Evolutionary conservation across 257 asterid genomes (phyloP).

Genomic region (Coffea eugenioides): DNA sequence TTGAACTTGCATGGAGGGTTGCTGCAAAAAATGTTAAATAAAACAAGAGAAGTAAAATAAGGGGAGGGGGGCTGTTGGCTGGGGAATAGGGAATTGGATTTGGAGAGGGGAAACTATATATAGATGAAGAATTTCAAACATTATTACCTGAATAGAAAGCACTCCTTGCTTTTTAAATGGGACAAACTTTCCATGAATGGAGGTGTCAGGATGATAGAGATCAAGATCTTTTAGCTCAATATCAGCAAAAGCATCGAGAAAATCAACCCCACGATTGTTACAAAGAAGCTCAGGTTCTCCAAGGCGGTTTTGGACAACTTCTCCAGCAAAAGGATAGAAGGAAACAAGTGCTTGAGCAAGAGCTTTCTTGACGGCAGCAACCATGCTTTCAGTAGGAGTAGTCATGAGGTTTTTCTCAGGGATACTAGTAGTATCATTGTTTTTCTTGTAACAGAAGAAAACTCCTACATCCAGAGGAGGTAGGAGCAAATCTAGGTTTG

Average conservation of each 20-base stretch:
- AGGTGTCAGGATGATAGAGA: slow-evolving; percentile 34
- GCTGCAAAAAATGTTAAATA: no score
- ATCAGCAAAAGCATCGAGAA: slow-evolving; percentile 39
- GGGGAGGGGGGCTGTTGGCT: no score
- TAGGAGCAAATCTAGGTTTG: slow-evolving; percentile 58
- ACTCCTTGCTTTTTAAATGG: slow-evolving; percentile 45
- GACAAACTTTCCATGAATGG: slow-evolving; percentile 44
- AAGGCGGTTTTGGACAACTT: slow-evolving; percentile 38
- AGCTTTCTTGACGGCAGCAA: slow-evolving; percentile 30
- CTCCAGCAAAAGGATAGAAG: slow-evolving; percentile 58
- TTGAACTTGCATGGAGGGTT: no score
- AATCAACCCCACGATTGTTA: slow-evolving; percentile 64
- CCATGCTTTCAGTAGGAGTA: slow-evolving; percentile 22
- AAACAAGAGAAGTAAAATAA: no score
- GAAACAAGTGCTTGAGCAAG: slow-evolving; percentile 43
- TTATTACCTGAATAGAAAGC: slow-evolving; percentile 55
- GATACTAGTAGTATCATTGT: background rate
- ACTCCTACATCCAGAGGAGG: slow-evolving; percentile 55
- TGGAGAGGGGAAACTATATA: no score
- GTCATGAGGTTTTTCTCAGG: background rate
- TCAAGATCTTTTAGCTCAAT: slow-evolving; percentile 39
- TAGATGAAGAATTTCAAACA: background rate
- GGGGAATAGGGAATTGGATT: no score
- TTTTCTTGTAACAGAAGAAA: slow-evolving; percentile 46
- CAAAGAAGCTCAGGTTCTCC: slow-evolving; percentile 61